A percentile compares a stretch with the other conserved stretches of the same genome.
Conservation (phyloP, 1,284 basidiomycete species). For the Irpex rosettiformis region DNA sequence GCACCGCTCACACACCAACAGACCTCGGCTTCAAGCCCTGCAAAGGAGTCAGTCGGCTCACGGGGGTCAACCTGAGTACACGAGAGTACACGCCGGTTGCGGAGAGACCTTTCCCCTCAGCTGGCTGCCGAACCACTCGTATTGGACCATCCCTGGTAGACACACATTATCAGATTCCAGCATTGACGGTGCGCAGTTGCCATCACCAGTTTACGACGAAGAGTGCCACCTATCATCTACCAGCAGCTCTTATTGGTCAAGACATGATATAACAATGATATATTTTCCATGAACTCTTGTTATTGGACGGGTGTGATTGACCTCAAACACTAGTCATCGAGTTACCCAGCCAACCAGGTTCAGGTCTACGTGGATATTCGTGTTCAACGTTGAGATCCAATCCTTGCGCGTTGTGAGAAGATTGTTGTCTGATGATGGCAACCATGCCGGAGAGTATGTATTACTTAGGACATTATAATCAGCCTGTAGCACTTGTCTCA, state of each 20-base stretch:
- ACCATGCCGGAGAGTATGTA: not conserved
- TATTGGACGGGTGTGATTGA: not conserved
- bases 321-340: not conserved
- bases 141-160: not conserved
- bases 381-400: not conserved
- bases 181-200: not conserved
- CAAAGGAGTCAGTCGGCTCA: no score
- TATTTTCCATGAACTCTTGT: not conserved
- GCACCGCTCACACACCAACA: no score
- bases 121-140: not conserved
- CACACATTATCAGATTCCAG: not conserved
- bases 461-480: not conserved
- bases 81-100: no score
- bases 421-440: conserved; percentile 8
- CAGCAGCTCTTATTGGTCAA: not conserved
- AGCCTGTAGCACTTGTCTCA: not conserved
- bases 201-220: not conserved
- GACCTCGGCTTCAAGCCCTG: no score
- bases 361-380: not conserved
- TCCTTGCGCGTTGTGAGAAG: not conserved
- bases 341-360: conserved; percentile 5
- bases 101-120: no score
- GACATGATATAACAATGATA: not conserved
- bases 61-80: no score
- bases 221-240: not conserved